phyloP scores from a whole-genome alignment of 1,139 yeast genomes.

The Candida sanyaensis region DNA sequence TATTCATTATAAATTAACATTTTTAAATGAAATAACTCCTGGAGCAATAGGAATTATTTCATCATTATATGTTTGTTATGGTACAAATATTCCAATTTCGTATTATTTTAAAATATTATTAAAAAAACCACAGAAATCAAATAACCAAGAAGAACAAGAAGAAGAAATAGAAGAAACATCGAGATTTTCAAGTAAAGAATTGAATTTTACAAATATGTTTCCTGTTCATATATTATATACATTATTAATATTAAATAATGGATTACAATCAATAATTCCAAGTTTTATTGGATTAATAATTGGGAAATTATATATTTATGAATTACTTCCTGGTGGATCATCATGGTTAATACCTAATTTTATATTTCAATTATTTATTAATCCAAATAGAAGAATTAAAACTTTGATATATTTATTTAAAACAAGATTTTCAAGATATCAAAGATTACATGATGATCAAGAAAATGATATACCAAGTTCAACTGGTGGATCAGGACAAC shows the following conservation, averaged over 20 bases:
- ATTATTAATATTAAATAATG: conserved; percentile 56
- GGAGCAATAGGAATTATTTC: conserved; percentile 70
- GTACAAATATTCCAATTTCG: conserved; percentile 57
- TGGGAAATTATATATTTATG: conserved; percentile 57
- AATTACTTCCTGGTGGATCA: conserved; percentile 61
- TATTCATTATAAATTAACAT: conserved; percentile 25
- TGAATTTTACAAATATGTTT: conserved; percentile 57
- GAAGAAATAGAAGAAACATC: not conserved
- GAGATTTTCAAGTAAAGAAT: conserved; percentile 21
- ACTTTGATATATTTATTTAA: conserved; percentile 5
- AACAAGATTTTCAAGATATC: conserved; percentile 14
- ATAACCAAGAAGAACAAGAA: conserved; percentile 5
- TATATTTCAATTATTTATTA: conserved; percentile 25
- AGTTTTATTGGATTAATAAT: conserved; percentile 58
- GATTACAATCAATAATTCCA: conserved; percentile 50
- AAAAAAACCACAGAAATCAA: conserved; percentile 22
- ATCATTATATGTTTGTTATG: conserved; percentile 60
- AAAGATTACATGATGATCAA: conserved; percentile 15
- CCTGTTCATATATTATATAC: conserved; percentile 54
- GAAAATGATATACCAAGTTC: conserved; percentile 12
- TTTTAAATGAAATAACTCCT: conserved; percentile 42
- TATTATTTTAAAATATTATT: conserved; percentile 57
- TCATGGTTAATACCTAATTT: conserved; percentile 49
- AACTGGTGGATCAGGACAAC: not conserved
- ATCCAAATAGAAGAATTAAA: conserved; percentile 22